Evolutionary conservation across 225 moss, liverwort and hornwort genomes (phyloP).

Genomic region (Rhytidiadelphus loreus): DNA sequence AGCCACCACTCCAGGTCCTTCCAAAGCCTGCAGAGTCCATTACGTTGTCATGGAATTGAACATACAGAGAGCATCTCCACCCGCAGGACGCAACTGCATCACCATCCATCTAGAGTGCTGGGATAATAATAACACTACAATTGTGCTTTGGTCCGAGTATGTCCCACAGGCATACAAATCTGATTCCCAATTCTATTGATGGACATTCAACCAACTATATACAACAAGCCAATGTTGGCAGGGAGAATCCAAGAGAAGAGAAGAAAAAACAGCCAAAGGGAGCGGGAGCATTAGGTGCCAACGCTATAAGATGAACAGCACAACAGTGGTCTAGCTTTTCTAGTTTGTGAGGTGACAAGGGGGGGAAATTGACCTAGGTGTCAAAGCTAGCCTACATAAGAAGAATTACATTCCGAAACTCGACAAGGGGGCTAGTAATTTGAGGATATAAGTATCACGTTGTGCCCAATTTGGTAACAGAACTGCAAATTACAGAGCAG

Average conservation of each 20-base stretch:
- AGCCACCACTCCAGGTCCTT: conserved; percentile 95
- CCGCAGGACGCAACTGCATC: neutral
- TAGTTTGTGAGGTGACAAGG: neutral
- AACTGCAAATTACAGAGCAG: neutral
- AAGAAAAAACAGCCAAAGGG: neutral
- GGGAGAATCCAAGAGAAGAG: neutral
- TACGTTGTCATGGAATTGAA: neutral
- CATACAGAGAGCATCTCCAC: neutral
- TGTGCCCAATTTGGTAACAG: neutral
- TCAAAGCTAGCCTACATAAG: neutral
- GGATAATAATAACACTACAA: neutral
- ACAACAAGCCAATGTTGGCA: neutral
- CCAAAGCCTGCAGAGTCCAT: conserved; percentile 50
- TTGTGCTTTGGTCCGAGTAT: too few species aligned
- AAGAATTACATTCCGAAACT: neutral
- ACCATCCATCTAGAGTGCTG: neutral
- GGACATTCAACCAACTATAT: neutral
- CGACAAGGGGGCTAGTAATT: neutral
- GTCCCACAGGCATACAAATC: neutral
- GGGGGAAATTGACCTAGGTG: neutral
- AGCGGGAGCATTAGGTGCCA: neutral
- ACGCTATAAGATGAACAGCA: neutral
- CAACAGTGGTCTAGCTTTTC: neutral
- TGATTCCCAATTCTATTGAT: neutral
- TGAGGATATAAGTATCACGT: neutral